These are phyloP conservation scores for Astrothelium macrocarpum DNA, from an alignment of 495 filamentous ascomycete species.

Conservation along the genomic window DNA sequence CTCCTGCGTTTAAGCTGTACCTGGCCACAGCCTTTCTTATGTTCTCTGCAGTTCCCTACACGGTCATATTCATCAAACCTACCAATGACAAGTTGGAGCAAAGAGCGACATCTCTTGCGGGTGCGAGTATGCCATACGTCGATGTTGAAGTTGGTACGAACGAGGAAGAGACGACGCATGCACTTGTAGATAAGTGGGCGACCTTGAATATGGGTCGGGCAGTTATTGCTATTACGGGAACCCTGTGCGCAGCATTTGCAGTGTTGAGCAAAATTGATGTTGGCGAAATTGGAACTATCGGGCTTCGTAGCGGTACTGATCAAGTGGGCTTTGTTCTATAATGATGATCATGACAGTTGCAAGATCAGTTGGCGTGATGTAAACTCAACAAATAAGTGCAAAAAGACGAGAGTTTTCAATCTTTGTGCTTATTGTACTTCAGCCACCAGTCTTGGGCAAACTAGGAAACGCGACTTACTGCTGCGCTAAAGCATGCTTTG, in stretches of 20 bases:
- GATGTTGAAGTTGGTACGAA: conserved; percentile 28
- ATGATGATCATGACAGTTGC: neutral
- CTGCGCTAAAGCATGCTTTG: too few relatives aligned
- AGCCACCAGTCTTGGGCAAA: too few relatives aligned
- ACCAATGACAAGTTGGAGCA: conserved; percentile 23
- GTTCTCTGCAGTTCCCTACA: conserved; percentile 42
- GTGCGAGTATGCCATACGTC: conserved; percentile 19
- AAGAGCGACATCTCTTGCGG: conserved; percentile 21
- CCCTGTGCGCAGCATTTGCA: conserved; percentile 20
- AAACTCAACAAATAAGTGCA: neutral
- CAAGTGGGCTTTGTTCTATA: conserved; percentile 20
- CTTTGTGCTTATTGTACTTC: too few relatives aligned
- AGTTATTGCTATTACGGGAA: conserved; percentile 18
- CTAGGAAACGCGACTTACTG: too few relatives aligned
- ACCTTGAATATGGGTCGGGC: conserved; percentile 42
- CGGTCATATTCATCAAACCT: conserved; percentile 34
- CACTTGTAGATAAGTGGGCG: conserved; percentile 47
- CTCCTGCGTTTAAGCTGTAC: conserved; percentile 32
- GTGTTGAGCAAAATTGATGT: conserved; percentile 22
- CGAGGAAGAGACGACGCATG: conserved; percentile 36
- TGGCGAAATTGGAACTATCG: conserved; percentile 10
- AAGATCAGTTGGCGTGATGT: neutral
- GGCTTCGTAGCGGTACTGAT: conserved; percentile 17
- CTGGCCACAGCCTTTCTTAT: conserved; percentile 34
- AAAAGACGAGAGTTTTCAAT: too few relatives aligned